Evolutionary conservation across 768 basidiomycete genomes (phyloP).

Genomic region (Xerocomus brunneocitrinus): DNA sequence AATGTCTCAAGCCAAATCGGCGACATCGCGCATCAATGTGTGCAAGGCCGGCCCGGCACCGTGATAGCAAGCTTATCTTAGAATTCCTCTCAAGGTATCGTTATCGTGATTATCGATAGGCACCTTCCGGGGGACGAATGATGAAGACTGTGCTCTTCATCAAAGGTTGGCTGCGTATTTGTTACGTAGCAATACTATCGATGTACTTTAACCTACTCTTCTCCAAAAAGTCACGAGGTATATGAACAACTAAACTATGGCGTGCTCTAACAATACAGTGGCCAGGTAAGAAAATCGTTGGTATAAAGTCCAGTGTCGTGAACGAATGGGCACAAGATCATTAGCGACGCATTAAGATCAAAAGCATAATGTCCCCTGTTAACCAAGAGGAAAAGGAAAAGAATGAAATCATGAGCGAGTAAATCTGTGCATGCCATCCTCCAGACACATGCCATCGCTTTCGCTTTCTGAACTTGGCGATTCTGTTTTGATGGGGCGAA

Average conservation of each 20-base stretch:
- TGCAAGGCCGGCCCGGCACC: too few species aligned
- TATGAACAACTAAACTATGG: conserved; percentile 33
- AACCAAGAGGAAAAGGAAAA: conserved; percentile 18
- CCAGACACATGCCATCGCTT: conserved; percentile 57
- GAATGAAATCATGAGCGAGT: conserved; percentile 30
- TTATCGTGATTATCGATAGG: conserved; percentile 17
- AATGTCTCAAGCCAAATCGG: conserved; percentile 61
- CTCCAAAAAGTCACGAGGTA: conserved; percentile 19
- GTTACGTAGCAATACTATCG: conserved; percentile 34
- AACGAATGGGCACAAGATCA: conserved; percentile 19
- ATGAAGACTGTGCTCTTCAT: conserved; percentile 83
- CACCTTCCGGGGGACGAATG: conserved; percentile 58
- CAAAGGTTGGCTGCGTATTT: conserved; percentile 71
- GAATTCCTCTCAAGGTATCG: too few species aligned
- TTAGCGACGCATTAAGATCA: conserved; percentile 32
- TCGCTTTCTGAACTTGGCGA: conserved; percentile 66
- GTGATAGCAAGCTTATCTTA: too few species aligned
- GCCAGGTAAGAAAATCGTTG: conserved; percentile 29
- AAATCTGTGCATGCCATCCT: conserved; percentile 41
- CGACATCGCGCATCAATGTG: conserved; percentile 31
- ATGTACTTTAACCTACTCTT: conserved; percentile 18
- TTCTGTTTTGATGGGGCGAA: conserved; percentile 50
- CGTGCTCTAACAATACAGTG: conserved; percentile 40
- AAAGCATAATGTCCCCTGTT: conserved; percentile 12
- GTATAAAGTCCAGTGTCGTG: conserved; percentile 29